phyloP scores from a whole-genome alignment of 2,329 filamentous ascomycete species.

The Phyllosticta citribraziliensis region DNA sequence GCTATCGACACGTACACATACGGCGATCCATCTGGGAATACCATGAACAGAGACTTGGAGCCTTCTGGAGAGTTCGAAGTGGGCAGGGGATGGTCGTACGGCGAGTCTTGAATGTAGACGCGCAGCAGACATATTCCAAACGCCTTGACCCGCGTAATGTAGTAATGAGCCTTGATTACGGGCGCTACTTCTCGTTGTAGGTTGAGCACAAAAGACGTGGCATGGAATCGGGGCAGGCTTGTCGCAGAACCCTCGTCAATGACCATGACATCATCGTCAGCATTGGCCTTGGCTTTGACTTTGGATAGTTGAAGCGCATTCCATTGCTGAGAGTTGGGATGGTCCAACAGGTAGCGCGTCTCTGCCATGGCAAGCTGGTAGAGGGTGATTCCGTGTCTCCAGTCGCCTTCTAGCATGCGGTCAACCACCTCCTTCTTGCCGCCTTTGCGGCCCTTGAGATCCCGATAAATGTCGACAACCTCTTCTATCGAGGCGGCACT shows the following conservation, averaged over 20 bases:
- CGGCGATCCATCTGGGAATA: slow-evolving; percentile 72
- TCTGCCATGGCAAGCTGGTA: slow-evolving; percentile 47
- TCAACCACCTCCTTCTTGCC: slow-evolving; percentile 46
- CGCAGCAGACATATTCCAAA: slow-evolving; percentile 66
- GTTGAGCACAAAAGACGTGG: slow-evolving; percentile 66
- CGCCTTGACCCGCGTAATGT: slow-evolving; percentile 60
- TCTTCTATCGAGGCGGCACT: slow-evolving; percentile 55
- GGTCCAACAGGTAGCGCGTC: slow-evolving; percentile 44
- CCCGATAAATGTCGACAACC: slow-evolving; percentile 45
- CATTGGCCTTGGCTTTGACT: slow-evolving; percentile 17
- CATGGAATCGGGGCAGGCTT: slow-evolving; percentile 61
- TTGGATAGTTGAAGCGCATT: slow-evolving; percentile 40
- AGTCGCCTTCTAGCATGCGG: slow-evolving; percentile 47
- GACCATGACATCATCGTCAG: slow-evolving; percentile 26
- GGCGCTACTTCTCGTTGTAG: slow-evolving; percentile 66
- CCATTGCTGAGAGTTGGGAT: slow-evolving; percentile 43
- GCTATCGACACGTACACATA: slow-evolving; percentile 57
- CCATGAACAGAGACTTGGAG: slow-evolving; percentile 65
- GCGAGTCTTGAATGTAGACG: slow-evolving; percentile 70
- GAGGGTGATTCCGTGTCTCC: slow-evolving; percentile 45
- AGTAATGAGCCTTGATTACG: slow-evolving; percentile 75
- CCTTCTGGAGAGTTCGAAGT: slow-evolving; percentile 37
- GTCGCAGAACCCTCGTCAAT: slow-evolving; percentile 24
- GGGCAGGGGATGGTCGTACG: slow-evolving; percentile 43
- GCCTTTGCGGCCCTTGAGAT: slow-evolving; percentile 34